phyloP scores from a whole-genome alignment of 768 basidiomycete species.

The Naganishia antarctica region DNA sequence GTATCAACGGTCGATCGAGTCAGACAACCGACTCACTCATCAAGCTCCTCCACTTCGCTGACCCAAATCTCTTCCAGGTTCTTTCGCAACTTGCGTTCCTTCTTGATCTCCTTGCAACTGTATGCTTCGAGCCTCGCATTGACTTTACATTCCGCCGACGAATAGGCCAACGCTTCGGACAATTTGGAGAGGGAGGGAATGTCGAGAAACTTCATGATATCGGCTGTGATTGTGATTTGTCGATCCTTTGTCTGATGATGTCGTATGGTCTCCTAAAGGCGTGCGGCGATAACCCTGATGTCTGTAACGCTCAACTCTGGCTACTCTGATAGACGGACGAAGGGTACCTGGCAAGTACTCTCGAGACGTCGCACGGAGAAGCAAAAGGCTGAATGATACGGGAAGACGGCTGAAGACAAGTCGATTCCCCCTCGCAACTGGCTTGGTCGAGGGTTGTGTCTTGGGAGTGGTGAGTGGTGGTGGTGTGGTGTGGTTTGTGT shows the following conservation, averaged over 20 bases:
- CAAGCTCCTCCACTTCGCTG: slow-evolving; percentile 57
- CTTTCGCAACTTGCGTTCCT: slow-evolving; percentile 94
- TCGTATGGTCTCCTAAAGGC: background rate
- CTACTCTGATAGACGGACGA: background rate
- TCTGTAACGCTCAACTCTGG: background rate
- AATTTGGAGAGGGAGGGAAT: slow-evolving; percentile 25
- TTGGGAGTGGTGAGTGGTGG: background rate
- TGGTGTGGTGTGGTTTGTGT: background rate
- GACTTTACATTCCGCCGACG: slow-evolving; percentile 63
- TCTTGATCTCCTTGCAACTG: slow-evolving; percentile 93
- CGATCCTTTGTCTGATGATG: too few relatives aligned
- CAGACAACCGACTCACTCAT: slow-evolving; percentile 40
- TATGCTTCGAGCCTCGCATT: slow-evolving; percentile 93
- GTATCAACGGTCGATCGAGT: too few relatives aligned
- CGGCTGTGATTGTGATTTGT: background rate
- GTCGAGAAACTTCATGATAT: slow-evolving; percentile 30
- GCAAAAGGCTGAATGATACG: background rate
- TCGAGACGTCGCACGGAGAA: background rate
- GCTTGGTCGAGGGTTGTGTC: slow-evolving; percentile 22
- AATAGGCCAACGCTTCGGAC: slow-evolving; percentile 54
- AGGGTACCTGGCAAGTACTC: slow-evolving; percentile 20
- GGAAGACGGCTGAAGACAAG: slow-evolving; percentile 10
- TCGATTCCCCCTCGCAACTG: slow-evolving; percentile 23
- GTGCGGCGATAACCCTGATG: too few relatives aligned
- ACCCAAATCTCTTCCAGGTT: slow-evolving; percentile 82